These are phyloP conservation scores for Bryoerythrophyllum caledonicum DNA, from an alignment of 225 moss, liverwort and hornwort genomes.

Conservation along the genomic window DNA sequence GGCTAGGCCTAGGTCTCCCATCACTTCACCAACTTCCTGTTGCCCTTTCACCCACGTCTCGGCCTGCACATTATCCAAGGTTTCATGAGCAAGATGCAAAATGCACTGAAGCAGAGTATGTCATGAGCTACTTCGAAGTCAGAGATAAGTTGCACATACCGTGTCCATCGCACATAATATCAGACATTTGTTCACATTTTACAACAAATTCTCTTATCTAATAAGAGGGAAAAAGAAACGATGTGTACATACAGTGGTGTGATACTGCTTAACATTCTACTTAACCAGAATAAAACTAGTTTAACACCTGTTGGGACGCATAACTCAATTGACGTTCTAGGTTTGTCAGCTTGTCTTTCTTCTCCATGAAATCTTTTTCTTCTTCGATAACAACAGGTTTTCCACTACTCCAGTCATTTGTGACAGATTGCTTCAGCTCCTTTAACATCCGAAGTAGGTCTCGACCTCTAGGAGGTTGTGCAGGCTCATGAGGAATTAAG, in stretches of 20 bases:
- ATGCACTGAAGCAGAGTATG: conserved; percentile 3
- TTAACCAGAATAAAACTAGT: neutral
- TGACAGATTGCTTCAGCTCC: conserved; percentile 92
- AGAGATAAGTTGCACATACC: neutral
- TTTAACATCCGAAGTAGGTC: conserved; percentile 92
- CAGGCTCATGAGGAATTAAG: conserved; percentile 77
- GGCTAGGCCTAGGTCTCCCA: conserved; percentile 95
- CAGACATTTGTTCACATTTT: neutral
- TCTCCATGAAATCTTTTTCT: conserved; percentile 88
- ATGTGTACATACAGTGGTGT: conserved; percentile 10
- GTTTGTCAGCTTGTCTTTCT: conserved; percentile 81
- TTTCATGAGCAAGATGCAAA: conserved; percentile 15
- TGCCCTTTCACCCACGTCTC: conserved; percentile 89
- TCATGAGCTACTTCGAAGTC: neutral
- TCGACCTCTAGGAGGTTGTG: conserved; percentile 86
- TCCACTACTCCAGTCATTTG: conserved; percentile 92
- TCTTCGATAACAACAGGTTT: conserved; percentile 87
- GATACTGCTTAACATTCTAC: neutral
- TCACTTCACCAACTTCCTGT: conserved; percentile 98
- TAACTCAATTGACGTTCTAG: conserved; percentile 92
- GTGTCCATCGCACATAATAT: neutral
- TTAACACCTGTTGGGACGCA: conserved; percentile 89
- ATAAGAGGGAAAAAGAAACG: neutral
- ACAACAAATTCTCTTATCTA: neutral
- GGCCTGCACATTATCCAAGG: conserved; percentile 57